Conservation (phyloP, 306 rosid species). For the Vigna radiata region DNA sequence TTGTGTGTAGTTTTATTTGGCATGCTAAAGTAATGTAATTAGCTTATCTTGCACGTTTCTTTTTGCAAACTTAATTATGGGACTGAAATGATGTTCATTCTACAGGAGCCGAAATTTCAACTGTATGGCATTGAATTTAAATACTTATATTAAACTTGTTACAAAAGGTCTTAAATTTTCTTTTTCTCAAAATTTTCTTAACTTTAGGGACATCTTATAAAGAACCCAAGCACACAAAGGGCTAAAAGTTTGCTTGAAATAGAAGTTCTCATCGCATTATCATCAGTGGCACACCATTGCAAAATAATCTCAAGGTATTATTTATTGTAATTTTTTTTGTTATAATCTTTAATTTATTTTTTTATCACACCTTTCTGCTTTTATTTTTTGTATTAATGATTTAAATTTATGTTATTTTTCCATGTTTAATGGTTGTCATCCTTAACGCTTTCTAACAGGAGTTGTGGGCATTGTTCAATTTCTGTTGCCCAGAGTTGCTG, state of each 20-base stretch:
- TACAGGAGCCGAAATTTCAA: constrained; percentile 32
- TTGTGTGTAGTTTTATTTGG: not conserved
- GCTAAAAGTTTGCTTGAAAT: constrained; percentile 95
- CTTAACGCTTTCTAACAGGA: constrained; percentile 61
- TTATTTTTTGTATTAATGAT: not conserved
- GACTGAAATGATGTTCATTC: not conserved
- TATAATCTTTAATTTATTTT: not conserved
- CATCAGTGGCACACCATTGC: constrained; percentile 92
- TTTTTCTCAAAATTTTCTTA: constrained; percentile 41
- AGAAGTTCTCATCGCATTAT: constrained; percentile 81
- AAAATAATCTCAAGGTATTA: constrained; percentile 88
- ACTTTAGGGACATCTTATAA: constrained; percentile 88
- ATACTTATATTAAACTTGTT: not conserved
- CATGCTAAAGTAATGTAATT: not conserved
- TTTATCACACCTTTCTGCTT: not conserved
- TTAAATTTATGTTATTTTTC: constrained; percentile 34
- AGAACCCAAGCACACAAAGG: constrained; percentile 95
- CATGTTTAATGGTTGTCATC: constrained; percentile 30
- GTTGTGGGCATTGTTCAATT: constrained; percentile 92
- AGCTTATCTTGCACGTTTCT: not conserved
- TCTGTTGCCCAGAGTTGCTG: constrained; percentile 88
- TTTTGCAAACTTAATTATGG: constrained; percentile 13
- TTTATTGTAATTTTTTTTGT: constrained; percentile 1
- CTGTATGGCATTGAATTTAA: constrained; percentile 4
- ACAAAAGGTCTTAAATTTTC: not conserved